Base-by-base conservation (phyloP, 805 yeast species). In the Kodamaea hsintzibuensis region DNA sequence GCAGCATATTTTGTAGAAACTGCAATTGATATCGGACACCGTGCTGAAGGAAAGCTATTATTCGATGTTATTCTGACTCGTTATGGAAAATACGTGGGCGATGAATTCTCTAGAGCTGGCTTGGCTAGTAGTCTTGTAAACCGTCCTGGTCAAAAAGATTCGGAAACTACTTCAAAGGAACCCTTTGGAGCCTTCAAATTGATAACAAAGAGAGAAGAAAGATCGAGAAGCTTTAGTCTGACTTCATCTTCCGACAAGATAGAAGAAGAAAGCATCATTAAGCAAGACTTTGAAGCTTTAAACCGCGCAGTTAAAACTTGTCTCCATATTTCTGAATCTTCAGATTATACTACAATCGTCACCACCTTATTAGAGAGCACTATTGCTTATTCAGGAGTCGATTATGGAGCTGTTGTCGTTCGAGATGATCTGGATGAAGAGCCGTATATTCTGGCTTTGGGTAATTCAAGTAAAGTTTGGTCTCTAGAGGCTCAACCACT, bases 321-420 rank as follows among this genome's bases (percentile, higher is more conserved):
- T 57, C 65, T 80, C n/a, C 72, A 74, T 12, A 78, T 81, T n/a
- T 74, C 82, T 1, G 82, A 79, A 57, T 72, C 80, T 6, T 70
- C 74, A 12, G 71, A 73, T 48, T 64, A 68, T 43, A 68, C 67
- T 2, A 60, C 72, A 1, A 78, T 80, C 47, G 61, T 74, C 2
- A 59, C 65, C 17, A 75, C 69, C 43, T 57, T 81, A 14, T 62
- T 79, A 0, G 71, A 71, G 50, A 75, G 75, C 54, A 66, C 78
- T 1, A 66, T 79, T 12, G 52, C 60, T 38, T 72, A 76, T 46
- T 59, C 75, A 0, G 73, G 67, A n/a, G 68, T 69, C 18, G 64
- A 62, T 22, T 69, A 67, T 42, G 78, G 77, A 2, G 76, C 62
- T 2, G 66, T 70, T 9, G 64, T 65, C 17, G 52, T 63, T n/a